Percentiles rank a stretch among this genome's conserved stretches.
Conservation (phyloP, 164 flowering plant species). For the Kingdonia uniflora region DNA sequence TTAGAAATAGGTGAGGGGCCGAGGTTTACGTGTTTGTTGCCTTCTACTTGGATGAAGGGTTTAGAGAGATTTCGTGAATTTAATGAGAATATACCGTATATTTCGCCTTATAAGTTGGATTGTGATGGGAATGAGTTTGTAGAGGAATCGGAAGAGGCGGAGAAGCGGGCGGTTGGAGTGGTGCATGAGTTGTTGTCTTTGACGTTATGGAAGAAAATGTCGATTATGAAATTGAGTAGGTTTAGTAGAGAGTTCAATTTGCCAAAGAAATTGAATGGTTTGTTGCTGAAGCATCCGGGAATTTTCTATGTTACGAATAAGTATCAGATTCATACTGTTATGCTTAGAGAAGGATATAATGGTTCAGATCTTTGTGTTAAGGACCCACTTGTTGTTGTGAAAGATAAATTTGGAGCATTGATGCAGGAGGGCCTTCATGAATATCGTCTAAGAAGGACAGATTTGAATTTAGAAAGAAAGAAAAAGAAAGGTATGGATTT, state of each 20-base stretch:
- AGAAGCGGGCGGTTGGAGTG: constrained; percentile 72
- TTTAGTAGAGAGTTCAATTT: constrained; percentile 68
- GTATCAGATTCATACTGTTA: constrained; percentile 74
- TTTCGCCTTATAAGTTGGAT: constrained; percentile 51
- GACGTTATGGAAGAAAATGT: constrained; percentile 81
- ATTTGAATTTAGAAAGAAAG: constrained; percentile 58
- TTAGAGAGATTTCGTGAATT: constrained; percentile 69
- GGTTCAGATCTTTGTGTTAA: constrained; percentile 66
- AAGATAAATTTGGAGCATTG: constrained; percentile 87
- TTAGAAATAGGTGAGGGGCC: constrained; percentile 33
- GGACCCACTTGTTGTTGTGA: constrained; percentile 82
- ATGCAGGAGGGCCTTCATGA: constrained; percentile 93
- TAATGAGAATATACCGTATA: constrained; percentile 60
- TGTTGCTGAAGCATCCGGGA: constrained; percentile 78
- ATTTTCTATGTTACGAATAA: constrained; percentile 85
- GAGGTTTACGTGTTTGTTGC: constrained; percentile 56
- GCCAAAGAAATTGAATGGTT: constrained; percentile 56
- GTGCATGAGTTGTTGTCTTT: constrained; percentile 83
- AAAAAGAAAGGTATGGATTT: constrained; percentile 34
- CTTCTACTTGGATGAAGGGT: constrained; percentile 65
- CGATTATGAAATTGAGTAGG: constrained; percentile 71
- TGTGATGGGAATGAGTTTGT: constrained; percentile 23
- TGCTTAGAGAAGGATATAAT: constrained; percentile 73
- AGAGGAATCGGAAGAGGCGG: constrained; percentile 69
- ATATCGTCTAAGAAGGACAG: constrained; percentile 46